Base-by-base conservation (phyloP, 2,329 filamentous ascomycete genomes). In the Passalora sequoiae region DNA sequence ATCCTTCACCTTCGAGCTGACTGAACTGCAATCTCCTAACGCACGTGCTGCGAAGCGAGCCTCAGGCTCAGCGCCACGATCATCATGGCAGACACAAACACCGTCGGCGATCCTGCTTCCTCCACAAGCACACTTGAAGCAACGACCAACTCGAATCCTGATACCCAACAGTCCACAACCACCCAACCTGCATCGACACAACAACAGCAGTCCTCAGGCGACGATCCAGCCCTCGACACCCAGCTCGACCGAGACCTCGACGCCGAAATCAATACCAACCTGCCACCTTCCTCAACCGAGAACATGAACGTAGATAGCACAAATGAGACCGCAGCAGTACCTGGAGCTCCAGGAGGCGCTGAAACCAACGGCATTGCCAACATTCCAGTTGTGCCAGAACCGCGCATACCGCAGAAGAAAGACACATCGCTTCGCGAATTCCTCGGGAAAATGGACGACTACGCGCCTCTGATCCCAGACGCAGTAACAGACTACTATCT, bases 401-500 rank as follows among this genome's bases (percentile, higher is more conserved):
- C 81, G 29, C 80, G 78, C 60, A 71, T 86, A 51, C 82, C 85
- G 1, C 83, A 83, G 40, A 87, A 89, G 64, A 97, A 97, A 69
- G 92, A 98, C 69, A 83, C 84, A 15, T 94, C 86, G 28, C 71
- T 98, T 54, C 85, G 89, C 61, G 91, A 97, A 67, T 96, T 98
- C 62, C 68, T 98, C 13, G 78, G 78, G 53, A 96, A 95, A 74
- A 97, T 98, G 84, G 92, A 98, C 63, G 92, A 98, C 60, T 97
- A 92, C 68, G 89, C 92, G 48, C 92, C 92, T 8, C 95, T 98
- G 87, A 97, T 98, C 57, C 92, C 92, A 33, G 92, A 98, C 63
- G 92, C 92, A 15, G 92, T 98, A 16, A 97, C 89, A 51, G 84
- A 94, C 66, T 96, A 97, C 75, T 98, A 98, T 71, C 86, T 98